phyloP scores from a whole-genome alignment of 306 rosid species.

The Glycine soja region DNA sequence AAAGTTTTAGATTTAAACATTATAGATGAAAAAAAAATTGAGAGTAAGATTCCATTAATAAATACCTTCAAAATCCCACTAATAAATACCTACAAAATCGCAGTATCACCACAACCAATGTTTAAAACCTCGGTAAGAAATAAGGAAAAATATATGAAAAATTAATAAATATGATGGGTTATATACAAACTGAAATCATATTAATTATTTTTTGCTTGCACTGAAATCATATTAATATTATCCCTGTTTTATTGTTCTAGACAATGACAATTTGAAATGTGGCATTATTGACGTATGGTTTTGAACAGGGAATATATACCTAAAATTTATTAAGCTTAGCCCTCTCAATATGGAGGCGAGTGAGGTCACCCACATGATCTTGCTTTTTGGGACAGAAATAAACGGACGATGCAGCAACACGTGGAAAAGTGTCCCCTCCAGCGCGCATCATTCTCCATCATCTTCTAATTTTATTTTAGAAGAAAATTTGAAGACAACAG shows the following conservation, averaged over 20 bases:
- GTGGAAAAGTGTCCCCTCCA: conserved; percentile 39
- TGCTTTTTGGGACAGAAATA: conserved; percentile 33
- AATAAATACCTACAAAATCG: too few species aligned
- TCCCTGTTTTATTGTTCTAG: background rate
- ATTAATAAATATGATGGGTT: too few species aligned
- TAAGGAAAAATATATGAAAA: too few species aligned
- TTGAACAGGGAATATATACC: conserved; percentile 25
- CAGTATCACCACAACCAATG: too few species aligned
- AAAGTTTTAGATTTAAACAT: too few species aligned
- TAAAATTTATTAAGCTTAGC: conserved; percentile 3
- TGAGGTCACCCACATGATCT: conserved; percentile 50
- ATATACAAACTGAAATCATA: background rate
- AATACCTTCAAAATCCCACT: too few species aligned
- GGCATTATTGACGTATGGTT: conserved; percentile 19
- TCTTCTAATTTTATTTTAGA: too few species aligned
- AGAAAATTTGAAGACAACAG: background rate
- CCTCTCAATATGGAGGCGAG: background rate
- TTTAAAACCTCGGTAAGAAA: too few species aligned
- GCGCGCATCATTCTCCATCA: background rate
- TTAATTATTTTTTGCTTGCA: background rate
- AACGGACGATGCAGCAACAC: conserved; percentile 45
- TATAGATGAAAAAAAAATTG: too few species aligned
- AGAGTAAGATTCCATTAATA: too few species aligned
- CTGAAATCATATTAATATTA: background rate
- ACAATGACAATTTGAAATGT: conserved; percentile 13